phyloP scores from a whole-genome alignment of 1,284 basidiomycete species.

The Phellinidium pouzarii region DNA sequence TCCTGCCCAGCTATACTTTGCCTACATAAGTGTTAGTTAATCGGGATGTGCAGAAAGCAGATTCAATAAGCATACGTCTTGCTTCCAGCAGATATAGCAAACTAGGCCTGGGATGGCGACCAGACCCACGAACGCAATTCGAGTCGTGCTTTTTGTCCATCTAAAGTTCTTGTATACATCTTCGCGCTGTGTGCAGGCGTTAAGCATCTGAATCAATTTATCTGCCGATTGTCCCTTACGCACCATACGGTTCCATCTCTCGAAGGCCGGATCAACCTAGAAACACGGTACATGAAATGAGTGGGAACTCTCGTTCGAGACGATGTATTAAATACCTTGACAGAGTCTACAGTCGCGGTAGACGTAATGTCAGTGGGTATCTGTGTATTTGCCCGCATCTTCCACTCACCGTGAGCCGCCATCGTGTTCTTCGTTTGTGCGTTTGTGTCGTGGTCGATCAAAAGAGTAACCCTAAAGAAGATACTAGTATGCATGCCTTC shows the following conservation, averaged over 20 bases:
- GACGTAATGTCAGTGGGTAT: not conserved
- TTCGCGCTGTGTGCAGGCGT: slow-evolving; percentile 53
- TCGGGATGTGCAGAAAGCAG: not conserved
- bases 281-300: not conserved
- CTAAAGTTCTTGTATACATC: slow-evolving; percentile 73
- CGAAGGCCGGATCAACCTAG: slow-evolving; percentile 73
- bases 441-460: not conserved
- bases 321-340: slow-evolving; percentile 24
- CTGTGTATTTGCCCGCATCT: not conserved
- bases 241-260: slow-evolving; percentile 77
- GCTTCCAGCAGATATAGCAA: slow-evolving; percentile 32
- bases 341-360: slow-evolving; percentile 22
- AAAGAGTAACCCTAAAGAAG: too few relatives aligned
- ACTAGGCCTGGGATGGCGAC: slow-evolving; percentile 41
- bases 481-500: too few relatives aligned
- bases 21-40: not conserved
- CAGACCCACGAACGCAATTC: slow-evolving; percentile 44
- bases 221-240: slow-evolving; percentile 20
- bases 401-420: slow-evolving; percentile 43
- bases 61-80: slow-evolving; percentile 29
- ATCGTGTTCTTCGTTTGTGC: too few relatives aligned
- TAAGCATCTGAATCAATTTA: slow-evolving; percentile 15
- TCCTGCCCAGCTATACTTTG: slow-evolving; percentile 34
- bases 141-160: slow-evolving; percentile 60
- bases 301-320: not conserved